Evolutionary conservation across 495 filamentous ascomycete species (phyloP), one percentile per base, ranked within the genome.

Genomic region (Cercophora sp.): DNA sequence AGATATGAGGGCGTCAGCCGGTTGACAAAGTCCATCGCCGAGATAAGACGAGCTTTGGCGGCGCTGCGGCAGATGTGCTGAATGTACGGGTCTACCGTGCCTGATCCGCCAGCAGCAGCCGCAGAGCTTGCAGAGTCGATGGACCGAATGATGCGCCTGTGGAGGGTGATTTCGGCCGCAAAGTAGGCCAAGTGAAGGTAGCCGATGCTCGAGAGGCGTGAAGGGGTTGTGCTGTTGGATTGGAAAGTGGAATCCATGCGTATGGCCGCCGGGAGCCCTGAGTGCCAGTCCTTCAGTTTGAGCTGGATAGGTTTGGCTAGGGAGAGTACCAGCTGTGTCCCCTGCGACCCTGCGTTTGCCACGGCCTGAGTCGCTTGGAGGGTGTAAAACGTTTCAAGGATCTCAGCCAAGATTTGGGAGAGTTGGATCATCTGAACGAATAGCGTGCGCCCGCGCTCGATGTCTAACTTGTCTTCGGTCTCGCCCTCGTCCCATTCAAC

Each of bases 1-100:
- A 88, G 75, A 54, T 91, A 86, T 23, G 84, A 77, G 3, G 85
- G 81, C 25, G 82, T 85, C 40, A 91, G 76, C 11, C 83, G 76
- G 64, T 87, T 87, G 32, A 90, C 83, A 63, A 90, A 88, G 53
- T 86, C 84, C 82, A 91, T 87, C 44, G 85, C 84, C 6, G 85
- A 87, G 50, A 84, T 86, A 16, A 89, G 73, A 15, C 87, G 80
- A 1, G 88, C 87, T 61, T 89, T 87, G 51, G 88, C 88, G 18
- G 93, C 93, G 20, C 86, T 91, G 46, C 93, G 93, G 70, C 91
- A 96, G 62, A 97, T 96, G 72, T 96, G 90, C 15, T 91, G 80
- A 40, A 96, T 82, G 65, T 89, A 86, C 0, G 85, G 79, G 59
- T 89, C 83, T 13, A 79, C 67, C 26, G 70, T 67, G 2, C 48